phyloP scores from a whole-genome alignment of 805 yeast genomes.

The Wickerhamiella allomyrinae region DNA sequence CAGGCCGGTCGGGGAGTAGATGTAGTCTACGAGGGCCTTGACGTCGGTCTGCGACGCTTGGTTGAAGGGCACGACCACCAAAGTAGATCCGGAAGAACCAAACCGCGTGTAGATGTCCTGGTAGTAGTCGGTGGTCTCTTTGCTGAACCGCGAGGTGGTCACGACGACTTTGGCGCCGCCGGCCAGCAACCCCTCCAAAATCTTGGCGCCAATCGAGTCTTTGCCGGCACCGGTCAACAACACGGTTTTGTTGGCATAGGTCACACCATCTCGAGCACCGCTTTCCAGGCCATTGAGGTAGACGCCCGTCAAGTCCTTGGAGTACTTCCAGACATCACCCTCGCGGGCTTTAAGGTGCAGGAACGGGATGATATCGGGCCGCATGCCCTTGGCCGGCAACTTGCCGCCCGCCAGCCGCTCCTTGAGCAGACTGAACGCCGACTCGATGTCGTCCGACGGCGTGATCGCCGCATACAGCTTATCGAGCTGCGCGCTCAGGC shows the following conservation, averaged over 20 bases:
- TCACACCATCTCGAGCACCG: conserved; percentile 88
- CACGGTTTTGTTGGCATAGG: conserved; percentile 78
- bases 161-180: conserved; percentile 98
- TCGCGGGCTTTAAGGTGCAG: conserved; percentile 76
- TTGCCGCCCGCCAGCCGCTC: conserved; percentile 9
- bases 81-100: conserved; percentile 84
- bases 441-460: conserved; percentile 14
- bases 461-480: conserved; percentile 16
- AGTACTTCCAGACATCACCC: conserved; percentile 70
- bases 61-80: conserved; percentile 96
- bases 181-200: conserved; percentile 81
- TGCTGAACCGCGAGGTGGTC: conserved; percentile 90
- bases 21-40: conserved; percentile 67
- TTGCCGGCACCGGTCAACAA: conserved; percentile 97
- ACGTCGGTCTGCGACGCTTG: conserved; percentile 96
- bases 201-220: conserved; percentile 96
- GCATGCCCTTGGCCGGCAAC: conserved; percentile 17
- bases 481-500: conserved; percentile 36
- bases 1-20: conserved; percentile 60
- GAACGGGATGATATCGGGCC: conserved; percentile 74
- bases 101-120: conserved; percentile 83
- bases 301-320: conserved; percentile 55
- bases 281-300: conserved; percentile 84
- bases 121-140: conserved; percentile 88
- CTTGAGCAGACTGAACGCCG: conserved; percentile 18